Base-by-base conservation (phyloP, 495 filamentous ascomycete species). In the Pyrenula aspistea region DNA sequence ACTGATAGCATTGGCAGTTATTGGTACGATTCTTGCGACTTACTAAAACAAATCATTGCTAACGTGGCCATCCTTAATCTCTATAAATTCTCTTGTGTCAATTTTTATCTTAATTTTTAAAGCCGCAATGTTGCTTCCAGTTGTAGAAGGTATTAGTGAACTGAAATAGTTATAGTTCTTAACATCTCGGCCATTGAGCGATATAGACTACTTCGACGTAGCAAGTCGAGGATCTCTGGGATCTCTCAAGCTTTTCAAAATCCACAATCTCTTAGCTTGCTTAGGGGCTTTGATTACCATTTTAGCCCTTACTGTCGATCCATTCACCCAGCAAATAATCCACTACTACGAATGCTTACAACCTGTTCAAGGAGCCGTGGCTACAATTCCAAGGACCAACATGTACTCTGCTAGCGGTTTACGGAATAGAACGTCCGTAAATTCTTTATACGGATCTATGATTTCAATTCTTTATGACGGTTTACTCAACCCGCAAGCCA, bases 101-200 rank as follows among this genome's bases (percentile, higher is more conserved):
- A 63, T 80, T 2, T 58, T 78, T 19, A 66, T 62, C 11, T 73
- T 73, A 1, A 59, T 75, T 12, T 69, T 71, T 56, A 73, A 73
- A 54, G 65, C 71, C 2, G 69, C 75, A 8, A 66, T 79, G 62
- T 58, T 66, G 0, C 67, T 72, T n/a, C 64, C 69, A 8, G 56
- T 77, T 54, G 66, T 63, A 2, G 71, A 75, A 54, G 69, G 65
- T 12, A 51, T 79, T 19, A 65, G 66, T 1, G 74, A 77, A 59
- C 64, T 78, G 3, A 79, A 77, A 58, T 77, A 73, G 74, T 72
- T 72, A 22, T 76, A 70, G 69, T 77, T 77, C 56, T 67, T 67
- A 8, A 59, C 62, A 3, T 62, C 67, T 31, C 70, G 69, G 57
- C 65, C 64, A 47, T 48, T 80, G n/a, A 64, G 59, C 15, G 76